A percentile compares a stretch with the other conserved stretches of the same genome.
Evolutionary conservation across 495 filamentous ascomycete genomes (phyloP).

Genomic region (Daldinia bambusicola): DNA sequence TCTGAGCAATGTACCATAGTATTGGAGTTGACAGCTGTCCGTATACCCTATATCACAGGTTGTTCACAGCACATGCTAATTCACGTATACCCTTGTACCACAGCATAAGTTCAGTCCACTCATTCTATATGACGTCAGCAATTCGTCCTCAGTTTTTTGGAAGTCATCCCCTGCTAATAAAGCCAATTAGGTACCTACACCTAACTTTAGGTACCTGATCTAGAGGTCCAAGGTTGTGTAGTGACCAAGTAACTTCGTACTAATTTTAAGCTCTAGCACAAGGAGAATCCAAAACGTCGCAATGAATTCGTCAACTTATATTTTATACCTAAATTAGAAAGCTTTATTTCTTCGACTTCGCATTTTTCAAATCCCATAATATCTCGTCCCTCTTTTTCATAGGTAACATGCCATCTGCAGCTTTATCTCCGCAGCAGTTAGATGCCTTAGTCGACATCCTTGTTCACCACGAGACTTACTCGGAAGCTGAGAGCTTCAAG

Average conservation of each 20-base stretch:
- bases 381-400: not conserved
- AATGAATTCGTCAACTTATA: slow-evolving; percentile 4
- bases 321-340: slow-evolving; percentile 6
- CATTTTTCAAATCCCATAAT: not conserved
- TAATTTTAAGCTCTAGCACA: not conserved
- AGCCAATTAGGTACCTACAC: not conserved
- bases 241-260: not conserved
- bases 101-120: not conserved
- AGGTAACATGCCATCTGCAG: slow-evolving; percentile 29
- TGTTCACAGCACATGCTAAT: not conserved
- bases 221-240: no score
- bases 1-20: no score
- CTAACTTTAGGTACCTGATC: not conserved
- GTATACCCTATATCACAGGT: not conserved
- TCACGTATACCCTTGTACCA: not conserved
- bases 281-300: not conserved
- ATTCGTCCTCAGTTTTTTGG: not conserved
- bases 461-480: slow-evolving; percentile 70
- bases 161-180: not conserved
- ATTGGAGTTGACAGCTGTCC: not conserved
- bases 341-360: not conserved
- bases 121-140: slow-evolving; percentile 31
- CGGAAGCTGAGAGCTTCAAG: slow-evolving; percentile 70
- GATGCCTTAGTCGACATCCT: slow-evolving; percentile 73
- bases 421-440: slow-evolving; percentile 60